A percentile compares a stretch with the other conserved stretches of the same genome.
Evolutionary conservation across 2,329 filamentous ascomycete species (phyloP).

Genomic region (Lecanicillium sp.): DNA sequence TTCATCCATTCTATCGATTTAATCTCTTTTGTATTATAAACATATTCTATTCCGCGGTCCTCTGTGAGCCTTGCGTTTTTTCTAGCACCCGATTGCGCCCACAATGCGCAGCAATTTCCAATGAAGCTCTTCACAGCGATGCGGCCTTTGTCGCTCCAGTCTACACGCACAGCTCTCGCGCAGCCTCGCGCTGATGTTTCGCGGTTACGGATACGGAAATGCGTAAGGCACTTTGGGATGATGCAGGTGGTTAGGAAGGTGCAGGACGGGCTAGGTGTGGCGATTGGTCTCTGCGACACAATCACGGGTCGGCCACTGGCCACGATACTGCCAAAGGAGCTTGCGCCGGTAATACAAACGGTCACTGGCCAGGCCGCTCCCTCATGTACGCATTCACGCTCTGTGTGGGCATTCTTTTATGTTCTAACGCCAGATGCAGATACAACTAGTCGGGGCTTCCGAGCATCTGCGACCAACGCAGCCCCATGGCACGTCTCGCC

Average conservation of each 20-base stretch:
- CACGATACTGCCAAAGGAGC: constrained; percentile 10
- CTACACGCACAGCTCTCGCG: neutral
- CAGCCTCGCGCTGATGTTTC: neutral
- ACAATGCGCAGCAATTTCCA: constrained; percentile 3
- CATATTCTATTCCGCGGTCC: no score
- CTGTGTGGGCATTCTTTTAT: neutral
- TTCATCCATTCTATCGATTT: neutral
- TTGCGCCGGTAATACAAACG: constrained; percentile 9
- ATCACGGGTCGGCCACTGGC: constrained; percentile 10
- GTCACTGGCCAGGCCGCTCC: constrained; percentile 1
- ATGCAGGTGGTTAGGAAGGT: constrained; percentile 10
- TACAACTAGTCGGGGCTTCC: constrained; percentile 6
- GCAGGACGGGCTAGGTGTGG: constrained; percentile 11
- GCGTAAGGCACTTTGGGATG: constrained; percentile 5
- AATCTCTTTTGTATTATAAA: neutral
- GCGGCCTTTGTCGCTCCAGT: constrained; percentile 1
- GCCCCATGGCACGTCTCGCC: constrained; percentile 26
- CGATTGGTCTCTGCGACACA: constrained; percentile 11
- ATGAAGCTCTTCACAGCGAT: constrained; percentile 11
- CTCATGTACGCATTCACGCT: neutral
- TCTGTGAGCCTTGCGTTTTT: neutral
- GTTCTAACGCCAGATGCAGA: neutral
- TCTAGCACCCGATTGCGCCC: neutral
- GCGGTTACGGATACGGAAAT: neutral
- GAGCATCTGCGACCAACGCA: neutral